Conservation (phyloP, 1,284 basidiomycete genomes). For the Erythrobasidium hasegawianum region DNA sequence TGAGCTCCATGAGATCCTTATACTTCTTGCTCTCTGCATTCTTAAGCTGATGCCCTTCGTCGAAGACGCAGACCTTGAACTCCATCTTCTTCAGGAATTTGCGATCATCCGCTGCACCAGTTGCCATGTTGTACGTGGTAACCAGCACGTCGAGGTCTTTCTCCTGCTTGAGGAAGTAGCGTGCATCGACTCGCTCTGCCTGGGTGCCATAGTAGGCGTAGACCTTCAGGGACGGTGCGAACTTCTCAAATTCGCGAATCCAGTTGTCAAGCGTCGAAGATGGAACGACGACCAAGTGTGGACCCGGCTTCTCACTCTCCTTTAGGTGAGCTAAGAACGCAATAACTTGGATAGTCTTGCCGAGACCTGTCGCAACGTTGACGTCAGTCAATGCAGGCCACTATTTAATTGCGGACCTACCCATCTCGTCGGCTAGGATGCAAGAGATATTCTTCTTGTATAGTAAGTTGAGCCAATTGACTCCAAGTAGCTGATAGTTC, state of each 20-base stretch:
- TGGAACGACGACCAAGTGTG: constrained; percentile 90
- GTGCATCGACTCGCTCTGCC: constrained; percentile 73
- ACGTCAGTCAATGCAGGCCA: constrained; percentile 12
- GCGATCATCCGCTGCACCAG: constrained; percentile 78
- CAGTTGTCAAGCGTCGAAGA: constrained; percentile 98
- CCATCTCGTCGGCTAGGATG: constrained; percentile 98
- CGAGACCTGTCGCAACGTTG: constrained; percentile 62
- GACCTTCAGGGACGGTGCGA: constrained; percentile 77
- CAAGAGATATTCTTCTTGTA: constrained; percentile 79
- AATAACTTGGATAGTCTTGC: constrained; percentile 98
- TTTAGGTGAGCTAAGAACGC: constrained; percentile 89
- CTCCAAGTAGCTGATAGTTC: constrained; percentile 94
- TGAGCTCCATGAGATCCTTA: constrained; percentile 76
- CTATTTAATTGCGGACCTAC: constrained; percentile 50
- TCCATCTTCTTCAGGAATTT: constrained; percentile 83
- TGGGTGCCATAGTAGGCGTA: constrained; percentile 92
- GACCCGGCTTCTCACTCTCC: constrained; percentile 69
- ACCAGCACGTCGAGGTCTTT: constrained; percentile 86
- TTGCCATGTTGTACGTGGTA: constrained; percentile 93
- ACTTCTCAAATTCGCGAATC: constrained; percentile 90
- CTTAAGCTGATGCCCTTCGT: constrained; percentile 94
- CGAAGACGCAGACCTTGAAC: constrained; percentile 93
- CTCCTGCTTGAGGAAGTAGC: constrained; percentile 59
- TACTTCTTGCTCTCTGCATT: constrained; percentile 96
- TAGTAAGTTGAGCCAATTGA: constrained; percentile 92